phyloP scores from a whole-genome alignment of 805 yeast genomes.

The Saccharomycopsis malanga region DNA sequence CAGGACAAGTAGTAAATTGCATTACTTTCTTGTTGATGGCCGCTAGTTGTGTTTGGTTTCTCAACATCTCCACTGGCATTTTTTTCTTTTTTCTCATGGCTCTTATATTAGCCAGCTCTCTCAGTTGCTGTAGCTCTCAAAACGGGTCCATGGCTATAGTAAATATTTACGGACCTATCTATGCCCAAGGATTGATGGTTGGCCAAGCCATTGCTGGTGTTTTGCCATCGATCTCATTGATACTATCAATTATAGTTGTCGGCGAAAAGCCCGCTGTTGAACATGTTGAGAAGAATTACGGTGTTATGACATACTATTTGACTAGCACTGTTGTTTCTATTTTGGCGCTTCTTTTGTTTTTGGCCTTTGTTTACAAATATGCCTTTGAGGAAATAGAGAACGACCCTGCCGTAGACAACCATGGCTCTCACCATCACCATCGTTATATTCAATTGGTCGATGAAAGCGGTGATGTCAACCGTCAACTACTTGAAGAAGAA shows the following conservation, averaged over 20 bases:
- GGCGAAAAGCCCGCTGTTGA: constrained; percentile 13
- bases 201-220: constrained; percentile 96
- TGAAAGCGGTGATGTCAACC: constrained; percentile 18
- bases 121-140: constrained; percentile 79
- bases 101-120: constrained; percentile 56
- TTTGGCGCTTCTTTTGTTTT: constrained; percentile 36
- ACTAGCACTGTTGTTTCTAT: constrained; percentile 44
- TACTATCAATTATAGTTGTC: constrained; percentile 39
- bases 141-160: constrained; percentile 88
- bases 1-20: constrained; percentile 56
- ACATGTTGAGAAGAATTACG: constrained; percentile 20
- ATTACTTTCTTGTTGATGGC: constrained; percentile 53
- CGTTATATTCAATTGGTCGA: constrained; percentile 20
- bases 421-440: neutral
- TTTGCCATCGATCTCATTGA: constrained; percentile 69
- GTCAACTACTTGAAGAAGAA: constrained; percentile 1
- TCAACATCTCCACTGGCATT: constrained; percentile 23
- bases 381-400: constrained; percentile 23
- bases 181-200: constrained; percentile 85
- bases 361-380: constrained; percentile 29
- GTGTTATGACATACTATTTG: constrained; percentile 38
- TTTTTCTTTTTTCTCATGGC: constrained; percentile 48
- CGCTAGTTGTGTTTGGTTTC: constrained; percentile 37
- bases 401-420: neutral
- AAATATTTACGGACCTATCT: constrained; percentile 64